A percentile compares a stretch with the other conserved stretches of the same genome.
These are phyloP conservation scores for Citeromyces hawaiiensis DNA, from an alignment of 1,139 yeast genomes.

Conservation along the genomic window DNA sequence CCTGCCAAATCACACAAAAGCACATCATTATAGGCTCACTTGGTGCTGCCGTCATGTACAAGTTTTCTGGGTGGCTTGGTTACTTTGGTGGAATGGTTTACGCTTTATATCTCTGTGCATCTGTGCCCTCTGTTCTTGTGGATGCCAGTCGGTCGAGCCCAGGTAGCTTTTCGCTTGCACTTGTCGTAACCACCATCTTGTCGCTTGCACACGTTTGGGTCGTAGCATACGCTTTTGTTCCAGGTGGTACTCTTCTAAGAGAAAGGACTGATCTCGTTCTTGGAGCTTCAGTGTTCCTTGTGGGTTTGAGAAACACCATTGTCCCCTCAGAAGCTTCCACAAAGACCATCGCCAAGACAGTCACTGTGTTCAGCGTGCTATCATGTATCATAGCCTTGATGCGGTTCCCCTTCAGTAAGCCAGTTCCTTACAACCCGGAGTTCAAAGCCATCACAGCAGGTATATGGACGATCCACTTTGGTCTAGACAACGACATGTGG, in stretches of 20 bases:
- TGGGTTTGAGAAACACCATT: conserved; percentile 15
- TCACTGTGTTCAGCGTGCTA: conserved; percentile 9
- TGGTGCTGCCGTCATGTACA: conserved; percentile 36
- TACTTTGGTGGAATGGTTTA: conserved; percentile 64
- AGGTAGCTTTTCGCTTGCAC: conserved; percentile 43
- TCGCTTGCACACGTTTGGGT: conserved; percentile 86
- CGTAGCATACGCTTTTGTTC: conserved; percentile 97
- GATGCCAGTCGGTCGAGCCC: conserved; percentile 47
- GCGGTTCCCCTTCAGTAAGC: conserved; percentile 45
- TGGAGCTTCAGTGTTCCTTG: conserved; percentile 31
- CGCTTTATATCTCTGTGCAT: conserved; percentile 46
- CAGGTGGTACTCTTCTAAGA: conserved; percentile 78
- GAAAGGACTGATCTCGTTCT: conserved; percentile 77
- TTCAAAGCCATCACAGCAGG: conserved; percentile 80
- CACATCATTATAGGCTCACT: conserved; percentile 25
- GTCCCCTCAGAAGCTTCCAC: background rate
- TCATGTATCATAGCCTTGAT: conserved; percentile 31
- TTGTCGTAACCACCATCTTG: conserved; percentile 40
- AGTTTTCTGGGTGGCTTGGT: conserved; percentile 66
- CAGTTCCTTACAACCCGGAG: conserved; percentile 67
- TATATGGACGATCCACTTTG: conserved; percentile 97
- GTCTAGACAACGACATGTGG: conserved; percentile 97
- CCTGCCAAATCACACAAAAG: conserved; percentile 5
- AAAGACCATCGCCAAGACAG: background rate
- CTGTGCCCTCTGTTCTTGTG: conserved; percentile 52